Evolutionary conservation across 176 grass and related monocot species (phyloP).

Genomic region (Oryza glumipatula): DNA sequence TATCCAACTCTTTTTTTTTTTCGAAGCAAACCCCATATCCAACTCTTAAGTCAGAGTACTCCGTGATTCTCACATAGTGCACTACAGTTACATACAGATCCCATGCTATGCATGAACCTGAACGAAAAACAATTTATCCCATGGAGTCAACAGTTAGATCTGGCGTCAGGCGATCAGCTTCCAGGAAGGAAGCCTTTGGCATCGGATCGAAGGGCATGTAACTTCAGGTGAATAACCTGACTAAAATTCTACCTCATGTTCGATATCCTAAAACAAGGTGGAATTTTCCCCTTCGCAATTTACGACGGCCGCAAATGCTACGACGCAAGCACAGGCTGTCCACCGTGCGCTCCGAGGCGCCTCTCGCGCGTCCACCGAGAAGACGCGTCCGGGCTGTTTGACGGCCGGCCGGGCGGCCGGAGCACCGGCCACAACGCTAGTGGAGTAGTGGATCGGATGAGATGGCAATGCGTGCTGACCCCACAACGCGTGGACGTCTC

Average conservation of each 20-base stretch:
- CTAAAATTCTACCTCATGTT: neutral
- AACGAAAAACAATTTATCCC: neutral
- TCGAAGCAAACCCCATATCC: neutral
- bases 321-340: slow-evolving; percentile 42
- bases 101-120: neutral
- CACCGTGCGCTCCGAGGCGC: slow-evolving; percentile 34
- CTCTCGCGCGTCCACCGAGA: slow-evolving; percentile 40
- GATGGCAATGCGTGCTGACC: neutral
- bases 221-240: neutral
- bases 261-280: neutral
- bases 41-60: too few relatives aligned
- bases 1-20: too few relatives aligned
- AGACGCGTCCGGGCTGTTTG: slow-evolving; percentile 36
- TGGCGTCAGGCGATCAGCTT: neutral
- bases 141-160: neutral
- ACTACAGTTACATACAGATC: too few relatives aligned
- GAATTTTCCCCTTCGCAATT: slow-evolving; percentile 1
- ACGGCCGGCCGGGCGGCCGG: neutral
- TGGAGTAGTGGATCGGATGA: slow-evolving; percentile 17
- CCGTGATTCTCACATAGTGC: too few relatives aligned
- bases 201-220: too few relatives aligned
- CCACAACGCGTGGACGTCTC: neutral
- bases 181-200: neutral
- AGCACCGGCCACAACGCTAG: slow-evolving; percentile 35
- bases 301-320: neutral